Evolutionary conservation across 441 rosid species (phyloP).

Genomic region (Syzygium syzygioides): DNA sequence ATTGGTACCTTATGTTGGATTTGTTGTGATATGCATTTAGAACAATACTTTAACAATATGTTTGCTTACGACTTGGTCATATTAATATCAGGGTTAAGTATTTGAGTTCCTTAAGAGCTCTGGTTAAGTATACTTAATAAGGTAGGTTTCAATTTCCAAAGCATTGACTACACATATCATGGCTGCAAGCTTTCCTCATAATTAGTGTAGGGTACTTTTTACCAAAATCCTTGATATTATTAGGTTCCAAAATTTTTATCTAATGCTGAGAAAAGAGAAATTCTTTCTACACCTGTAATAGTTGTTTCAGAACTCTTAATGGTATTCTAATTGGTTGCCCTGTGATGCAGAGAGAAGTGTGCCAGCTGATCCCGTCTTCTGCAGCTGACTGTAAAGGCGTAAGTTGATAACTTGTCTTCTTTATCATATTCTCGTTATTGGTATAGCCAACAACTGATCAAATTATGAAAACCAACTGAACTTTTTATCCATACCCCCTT

Average conservation of each 20-base stretch:
- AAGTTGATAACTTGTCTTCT: slow-evolving; percentile 23
- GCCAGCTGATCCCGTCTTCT: slow-evolving; percentile 71
- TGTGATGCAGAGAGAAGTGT: slow-evolving; percentile 86
- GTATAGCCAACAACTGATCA: background rate
- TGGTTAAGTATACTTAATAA: background rate
- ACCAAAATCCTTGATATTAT: background rate
- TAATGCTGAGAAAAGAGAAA: background rate
- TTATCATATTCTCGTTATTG: background rate
- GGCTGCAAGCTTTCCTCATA: background rate
- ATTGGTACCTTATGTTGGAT: background rate
- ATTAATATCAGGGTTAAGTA: background rate
- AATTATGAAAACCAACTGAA: background rate
- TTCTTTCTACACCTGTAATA: background rate
- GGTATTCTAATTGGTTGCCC: background rate
- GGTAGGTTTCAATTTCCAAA: background rate
- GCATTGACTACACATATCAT: background rate
- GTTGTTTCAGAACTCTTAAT: background rate
- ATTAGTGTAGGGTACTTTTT: background rate
- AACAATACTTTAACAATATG: background rate
- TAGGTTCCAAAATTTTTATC: background rate
- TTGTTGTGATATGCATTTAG: background rate
- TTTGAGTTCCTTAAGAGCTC: background rate
- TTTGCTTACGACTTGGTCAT: background rate
- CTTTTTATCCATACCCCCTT: background rate
- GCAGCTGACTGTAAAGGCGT: slow-evolving; percentile 73